Evolutionary conservation across 768 basidiomycete genomes (phyloP).

Genomic region (Kwoniella heveanensis): DNA sequence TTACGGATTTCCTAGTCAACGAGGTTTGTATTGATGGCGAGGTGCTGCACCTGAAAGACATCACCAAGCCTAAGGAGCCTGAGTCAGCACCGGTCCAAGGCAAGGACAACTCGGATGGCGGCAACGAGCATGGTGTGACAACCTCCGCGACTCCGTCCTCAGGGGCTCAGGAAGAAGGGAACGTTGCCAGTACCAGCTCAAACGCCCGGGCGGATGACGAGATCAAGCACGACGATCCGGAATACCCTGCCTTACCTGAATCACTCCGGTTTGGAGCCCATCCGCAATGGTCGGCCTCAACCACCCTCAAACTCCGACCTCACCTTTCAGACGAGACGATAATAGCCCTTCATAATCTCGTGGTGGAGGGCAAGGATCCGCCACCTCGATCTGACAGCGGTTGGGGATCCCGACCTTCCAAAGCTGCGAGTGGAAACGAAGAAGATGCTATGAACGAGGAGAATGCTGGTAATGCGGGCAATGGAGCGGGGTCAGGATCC

Average conservation of each 20-base stretch:
- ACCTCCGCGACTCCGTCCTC: background rate
- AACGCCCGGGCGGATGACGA: constrained; percentile 51
- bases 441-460: constrained; percentile 41
- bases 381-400: constrained; percentile 73
- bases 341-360: constrained; percentile 69
- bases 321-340: constrained; percentile 70
- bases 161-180: background rate
- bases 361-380: constrained; percentile 77
- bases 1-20: constrained; percentile 93
- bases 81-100: constrained; percentile 19
- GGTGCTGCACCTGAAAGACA: constrained; percentile 76
- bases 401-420: constrained; percentile 61
- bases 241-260: constrained; percentile 41
- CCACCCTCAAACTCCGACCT: constrained; percentile 60
- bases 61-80: constrained; percentile 69
- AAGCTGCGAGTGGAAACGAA: constrained; percentile 13
- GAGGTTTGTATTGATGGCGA: constrained; percentile 83
- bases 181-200: background rate
- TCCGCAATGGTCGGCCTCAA: constrained; percentile 34
- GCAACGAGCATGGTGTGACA: background rate
- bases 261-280: constrained; percentile 35
- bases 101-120: background rate
- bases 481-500: background rate
- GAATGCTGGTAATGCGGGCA: constrained; percentile 3
- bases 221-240: constrained; percentile 48